Percentiles rank a stretch among this genome's conserved stretches.
phyloP scores from a whole-genome alignment of 148 eudicot species.

The Amaranthus hypochondriacus region DNA sequence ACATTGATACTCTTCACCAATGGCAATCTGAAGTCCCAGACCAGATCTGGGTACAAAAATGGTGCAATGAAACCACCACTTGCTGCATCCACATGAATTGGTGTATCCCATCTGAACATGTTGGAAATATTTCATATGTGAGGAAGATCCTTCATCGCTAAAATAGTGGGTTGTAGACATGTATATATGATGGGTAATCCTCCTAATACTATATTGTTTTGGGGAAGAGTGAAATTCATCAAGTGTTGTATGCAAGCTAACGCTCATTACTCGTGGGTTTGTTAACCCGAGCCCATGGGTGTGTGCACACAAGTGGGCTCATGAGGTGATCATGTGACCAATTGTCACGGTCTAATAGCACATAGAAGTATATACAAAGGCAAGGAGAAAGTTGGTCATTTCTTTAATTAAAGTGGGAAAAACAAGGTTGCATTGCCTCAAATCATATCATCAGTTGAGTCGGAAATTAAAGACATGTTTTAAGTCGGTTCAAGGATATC shows the following conservation, averaged over 20 bases:
- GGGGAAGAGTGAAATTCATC: too few relatives aligned
- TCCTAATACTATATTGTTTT: too few relatives aligned
- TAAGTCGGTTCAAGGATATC: background rate
- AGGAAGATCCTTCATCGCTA: background rate
- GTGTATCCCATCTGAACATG: constrained; percentile 61
- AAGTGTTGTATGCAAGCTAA: too few relatives aligned
- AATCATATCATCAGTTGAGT: too few relatives aligned
- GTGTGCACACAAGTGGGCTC: too few relatives aligned
- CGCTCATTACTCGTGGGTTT: too few relatives aligned
- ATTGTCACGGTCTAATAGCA: too few relatives aligned
- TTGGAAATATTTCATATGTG: background rate
- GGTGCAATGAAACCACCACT: constrained; percentile 86
- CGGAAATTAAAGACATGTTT: background rate
- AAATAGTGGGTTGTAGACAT: background rate
- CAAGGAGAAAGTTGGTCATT: background rate
- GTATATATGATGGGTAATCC: too few relatives aligned
- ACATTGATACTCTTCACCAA: constrained; percentile 72
- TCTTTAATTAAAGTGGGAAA: background rate
- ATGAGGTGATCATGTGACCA: too few relatives aligned
- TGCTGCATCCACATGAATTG: constrained; percentile 82
- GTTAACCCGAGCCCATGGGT: too few relatives aligned
- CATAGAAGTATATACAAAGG: background rate
- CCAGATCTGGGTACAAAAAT: constrained; percentile 62
- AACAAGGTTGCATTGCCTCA: background rate
- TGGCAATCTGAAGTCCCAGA: constrained; percentile 66